Evolutionary conservation across 2,329 filamentous ascomycete genomes (phyloP), one percentile per base, ranked within the genome.

Genomic region (Ophiobolus disseminans): DNA sequence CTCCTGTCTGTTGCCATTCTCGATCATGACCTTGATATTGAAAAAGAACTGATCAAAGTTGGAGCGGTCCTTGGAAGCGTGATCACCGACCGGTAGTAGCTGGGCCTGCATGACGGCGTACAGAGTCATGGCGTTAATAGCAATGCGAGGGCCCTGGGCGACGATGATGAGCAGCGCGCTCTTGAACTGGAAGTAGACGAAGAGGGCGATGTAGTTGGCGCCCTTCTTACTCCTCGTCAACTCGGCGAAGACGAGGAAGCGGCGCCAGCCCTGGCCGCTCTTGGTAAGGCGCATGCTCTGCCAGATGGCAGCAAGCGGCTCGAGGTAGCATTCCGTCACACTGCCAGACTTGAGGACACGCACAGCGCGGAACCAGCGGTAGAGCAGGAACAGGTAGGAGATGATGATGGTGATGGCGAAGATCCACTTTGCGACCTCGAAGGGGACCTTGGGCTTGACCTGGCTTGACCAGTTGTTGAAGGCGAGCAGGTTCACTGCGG

Each of bases 181-280:
- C 72, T 88, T 83, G 73, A 88, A 87, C 21, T 84, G 87, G 73
- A 96, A 96, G 72, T 96, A 96, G 21, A 91, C 89, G 70, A 96
- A 96, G 4, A 96, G 80, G 3, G 92, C 92, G 58, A 96, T 82
- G 65, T 96, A 96, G 71, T 96, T 91, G 48, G 87, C 87, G 14
- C 91, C 91, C 75, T 96, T 95, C 68, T 89, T 92, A 73, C 89
- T 91, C 76, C 93, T 94, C 10, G 92, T 96, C 69, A 97, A 77
- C 65, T 91, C 89, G 13, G 91, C 87, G 70, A 96, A 96, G 58
- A 97, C 91, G n/a, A 96, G 75, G 69, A 96, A 99, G 40, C 93
- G 83, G 63, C 86, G 88, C 84, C 87, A 99, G 23, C 94, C 94
- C 60, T 87, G 84, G 34, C 88, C 88, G 19, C 80, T 70, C 34